Conservation (phyloP, 805 yeast genomes). For the Candida orba region DNA sequence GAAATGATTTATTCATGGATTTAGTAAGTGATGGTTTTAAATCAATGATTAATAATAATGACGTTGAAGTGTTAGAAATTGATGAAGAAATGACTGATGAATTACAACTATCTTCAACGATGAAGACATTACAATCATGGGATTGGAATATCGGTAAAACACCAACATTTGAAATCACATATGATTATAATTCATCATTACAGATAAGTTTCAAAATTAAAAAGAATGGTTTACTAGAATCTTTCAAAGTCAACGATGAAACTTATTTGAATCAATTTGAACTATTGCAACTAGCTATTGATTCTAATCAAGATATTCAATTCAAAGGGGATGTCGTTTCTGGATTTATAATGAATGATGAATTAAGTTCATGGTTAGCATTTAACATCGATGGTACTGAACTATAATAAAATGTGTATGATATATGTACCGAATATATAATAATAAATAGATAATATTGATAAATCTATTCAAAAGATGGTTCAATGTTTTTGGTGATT, state of each 20-base stretch:
- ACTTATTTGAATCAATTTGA: conserved; percentile 27
- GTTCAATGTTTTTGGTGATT: conserved; percentile 50
- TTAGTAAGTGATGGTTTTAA: conserved; percentile 23
- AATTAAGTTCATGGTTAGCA: conserved; percentile 39
- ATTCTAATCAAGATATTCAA: conserved; percentile 22
- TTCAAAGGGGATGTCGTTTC: conserved; percentile 39
- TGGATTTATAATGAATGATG: conserved; percentile 38
- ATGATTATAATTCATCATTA: neutral
- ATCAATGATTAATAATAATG: conserved; percentile 19
- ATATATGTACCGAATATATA: too few species aligned
- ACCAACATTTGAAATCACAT: conserved; percentile 58
- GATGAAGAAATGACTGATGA: conserved; percentile 9
- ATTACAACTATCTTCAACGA: conserved; percentile 29
- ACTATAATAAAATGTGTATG: neutral
- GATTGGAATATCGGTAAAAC: conserved; percentile 73
- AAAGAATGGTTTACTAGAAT: conserved; percentile 33
- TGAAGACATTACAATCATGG: conserved; percentile 48
- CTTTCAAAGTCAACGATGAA: conserved; percentile 17
- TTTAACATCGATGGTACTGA: conserved; percentile 37
- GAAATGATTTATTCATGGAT: conserved; percentile 38
- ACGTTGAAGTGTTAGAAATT: conserved; percentile 23
- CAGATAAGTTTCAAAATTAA: conserved; percentile 38
- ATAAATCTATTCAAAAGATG: conserved; percentile 34
- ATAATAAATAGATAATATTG: too few species aligned
- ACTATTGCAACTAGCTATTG: conserved; percentile 26